phyloP scores from a whole-genome alignment of 2,329 filamentous ascomycete species.

The Phialophora verrucosa region DNA sequence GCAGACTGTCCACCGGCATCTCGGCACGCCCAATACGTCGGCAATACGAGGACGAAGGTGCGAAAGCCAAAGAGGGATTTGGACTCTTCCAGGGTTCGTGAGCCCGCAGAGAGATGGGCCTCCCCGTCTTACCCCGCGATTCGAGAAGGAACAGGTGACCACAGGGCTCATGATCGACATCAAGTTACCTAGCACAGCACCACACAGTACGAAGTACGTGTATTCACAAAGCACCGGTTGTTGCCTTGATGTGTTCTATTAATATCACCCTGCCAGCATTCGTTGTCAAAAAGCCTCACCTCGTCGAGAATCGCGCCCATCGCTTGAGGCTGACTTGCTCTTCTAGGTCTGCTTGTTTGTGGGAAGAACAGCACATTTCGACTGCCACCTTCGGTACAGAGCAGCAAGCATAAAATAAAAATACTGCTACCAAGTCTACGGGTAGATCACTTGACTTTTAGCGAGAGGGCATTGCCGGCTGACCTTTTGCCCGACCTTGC shows the following conservation, averaged over 20 bases:
- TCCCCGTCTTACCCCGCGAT: background rate
- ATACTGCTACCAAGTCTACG: background rate
- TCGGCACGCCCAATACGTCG: constrained; percentile 3
- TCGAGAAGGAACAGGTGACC: background rate
- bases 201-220: no score
- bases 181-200: background rate
- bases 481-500: background rate
- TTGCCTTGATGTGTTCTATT: no score
- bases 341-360: background rate
- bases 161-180: background rate
- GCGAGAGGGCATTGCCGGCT: background rate
- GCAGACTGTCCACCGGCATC: background rate
- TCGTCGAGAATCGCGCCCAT: no score
- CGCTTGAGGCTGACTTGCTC: background rate
- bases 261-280: no score
- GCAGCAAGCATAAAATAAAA: background rate
- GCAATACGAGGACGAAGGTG: background rate
- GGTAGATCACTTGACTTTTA: background rate
- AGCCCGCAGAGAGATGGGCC: background rate
- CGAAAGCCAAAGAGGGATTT: background rate
- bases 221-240: no score
- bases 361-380: background rate
- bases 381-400: background rate
- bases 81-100: background rate
- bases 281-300: no score